Evolutionary conservation across 2,329 filamentous ascomycete species (phyloP).

Genomic region (Podosphaera aphanis): DNA sequence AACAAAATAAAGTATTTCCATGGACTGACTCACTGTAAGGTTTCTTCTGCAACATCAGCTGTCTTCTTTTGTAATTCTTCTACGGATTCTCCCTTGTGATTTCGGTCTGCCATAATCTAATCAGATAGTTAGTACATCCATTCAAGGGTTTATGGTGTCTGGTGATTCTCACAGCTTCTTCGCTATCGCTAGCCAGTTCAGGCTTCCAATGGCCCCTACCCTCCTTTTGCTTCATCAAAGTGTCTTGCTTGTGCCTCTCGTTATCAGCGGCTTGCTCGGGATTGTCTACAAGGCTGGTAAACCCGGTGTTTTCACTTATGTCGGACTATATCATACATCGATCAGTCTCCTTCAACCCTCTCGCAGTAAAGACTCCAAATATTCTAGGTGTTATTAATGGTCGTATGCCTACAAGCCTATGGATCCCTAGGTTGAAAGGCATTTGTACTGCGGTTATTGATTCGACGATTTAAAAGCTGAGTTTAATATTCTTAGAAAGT

Average conservation of each 20-base stretch:
- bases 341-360: slow-evolving; percentile 14
- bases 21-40: slow-evolving; percentile 13
- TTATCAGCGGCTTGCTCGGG: slow-evolving; percentile 18
- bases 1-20: neutral
- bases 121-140: too few species aligned
- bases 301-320: neutral
- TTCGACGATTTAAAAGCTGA: too few species aligned
- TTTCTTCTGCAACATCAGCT: slow-evolving; percentile 8
- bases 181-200: slow-evolving; percentile 54
- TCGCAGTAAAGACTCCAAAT: slow-evolving; percentile 7
- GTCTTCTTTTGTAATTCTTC: slow-evolving; percentile 39
- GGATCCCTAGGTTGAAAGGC: slow-evolving; percentile 12
- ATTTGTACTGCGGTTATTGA: slow-evolving; percentile 3
- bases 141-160: neutral
- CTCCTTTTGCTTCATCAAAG: slow-evolving; percentile 40
- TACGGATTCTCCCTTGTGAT: slow-evolving; percentile 13
- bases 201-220: slow-evolving; percentile 56
- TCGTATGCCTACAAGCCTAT: slow-evolving; percentile 4
- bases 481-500: too few species aligned
- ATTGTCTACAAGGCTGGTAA: slow-evolving; percentile 5
- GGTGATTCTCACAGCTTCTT: slow-evolving; percentile 37
- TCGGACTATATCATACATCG: slow-evolving; percentile 7
- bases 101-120: slow-evolving; percentile 11
- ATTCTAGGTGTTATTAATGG: slow-evolving; percentile 4
- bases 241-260: slow-evolving; percentile 37